Evolutionary conservation across 2,329 filamentous ascomycete genomes (phyloP).

Genomic region (Colletotrichum gigasporum): DNA sequence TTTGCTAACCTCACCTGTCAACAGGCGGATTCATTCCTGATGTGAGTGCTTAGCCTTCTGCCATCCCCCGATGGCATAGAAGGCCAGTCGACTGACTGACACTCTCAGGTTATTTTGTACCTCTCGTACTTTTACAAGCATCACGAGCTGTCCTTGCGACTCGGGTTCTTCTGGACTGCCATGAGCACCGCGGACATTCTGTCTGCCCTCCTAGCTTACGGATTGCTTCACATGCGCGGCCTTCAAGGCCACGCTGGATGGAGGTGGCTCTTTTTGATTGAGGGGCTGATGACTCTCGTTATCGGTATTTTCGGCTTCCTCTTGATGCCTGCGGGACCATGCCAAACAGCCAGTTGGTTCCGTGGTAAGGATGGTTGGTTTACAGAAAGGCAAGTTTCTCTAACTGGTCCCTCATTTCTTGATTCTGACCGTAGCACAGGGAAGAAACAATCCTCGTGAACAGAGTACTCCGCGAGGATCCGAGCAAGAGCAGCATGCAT

Average conservation of each 20-base stretch:
- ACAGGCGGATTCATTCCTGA: constrained; percentile 53
- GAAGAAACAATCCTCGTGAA: constrained; percentile 69
- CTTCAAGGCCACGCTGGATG: constrained; percentile 47
- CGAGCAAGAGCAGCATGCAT: constrained; percentile 65
- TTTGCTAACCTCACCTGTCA: no score
- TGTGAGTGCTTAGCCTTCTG: constrained; percentile 30
- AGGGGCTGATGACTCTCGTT: constrained; percentile 39
- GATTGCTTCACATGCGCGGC: constrained; percentile 51
- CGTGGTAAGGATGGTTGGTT: constrained; percentile 61
- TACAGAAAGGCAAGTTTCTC: constrained; percentile 45
- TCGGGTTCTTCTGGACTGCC: constrained; percentile 53
- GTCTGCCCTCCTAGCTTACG: constrained; percentile 48
- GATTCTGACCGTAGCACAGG: constrained; percentile 57
- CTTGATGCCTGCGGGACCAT: constrained; percentile 38
- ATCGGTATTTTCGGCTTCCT: background rate
- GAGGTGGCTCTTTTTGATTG: constrained; percentile 66
- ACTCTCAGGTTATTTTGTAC: constrained; percentile 46
- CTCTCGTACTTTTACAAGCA: constrained; percentile 56
- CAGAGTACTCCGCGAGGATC: constrained; percentile 63
- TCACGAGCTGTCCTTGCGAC: constrained; percentile 48
- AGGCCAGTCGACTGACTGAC: background rate
- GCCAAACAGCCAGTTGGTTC: constrained; percentile 56
- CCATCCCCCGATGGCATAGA: background rate
- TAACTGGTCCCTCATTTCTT: no score
- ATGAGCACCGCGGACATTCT: constrained; percentile 51